Conservation (phyloP, 1,284 basidiomycete species). For the Volvariella volvacea region DNA sequence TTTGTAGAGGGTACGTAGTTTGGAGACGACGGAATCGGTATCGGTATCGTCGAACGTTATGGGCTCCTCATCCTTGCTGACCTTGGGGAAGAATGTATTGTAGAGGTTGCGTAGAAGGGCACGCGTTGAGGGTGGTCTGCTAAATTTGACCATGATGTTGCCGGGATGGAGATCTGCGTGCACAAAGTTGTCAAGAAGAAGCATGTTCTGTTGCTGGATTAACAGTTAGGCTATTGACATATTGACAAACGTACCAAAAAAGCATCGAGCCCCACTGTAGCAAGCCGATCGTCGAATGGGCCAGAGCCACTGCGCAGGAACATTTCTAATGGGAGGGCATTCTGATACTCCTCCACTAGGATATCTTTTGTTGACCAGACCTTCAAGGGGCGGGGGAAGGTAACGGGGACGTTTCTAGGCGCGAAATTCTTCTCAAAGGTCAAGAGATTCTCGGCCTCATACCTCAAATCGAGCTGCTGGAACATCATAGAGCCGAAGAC, state of each 20-base stretch:
- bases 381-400: constrained; percentile 85
- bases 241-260: constrained; percentile 68
- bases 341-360: constrained; percentile 89
- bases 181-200: constrained; percentile 96
- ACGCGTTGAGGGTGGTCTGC: constrained; percentile 65
- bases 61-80: constrained; percentile 35
- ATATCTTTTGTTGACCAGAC: constrained; percentile 77
- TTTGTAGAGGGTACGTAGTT: constrained; percentile 51
- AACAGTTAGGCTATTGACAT: constrained; percentile 1
- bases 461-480: constrained; percentile 86
- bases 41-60: constrained; percentile 33
- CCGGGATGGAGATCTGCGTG: constrained; percentile 94
- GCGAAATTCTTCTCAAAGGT: constrained; percentile 87
- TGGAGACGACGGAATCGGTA: constrained; percentile 64
- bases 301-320: constrained; percentile 90
- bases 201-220: constrained; percentile 76
- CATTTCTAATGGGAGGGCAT: constrained; percentile 85
- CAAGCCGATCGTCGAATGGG: constrained; percentile 85
- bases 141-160: constrained; percentile 97
- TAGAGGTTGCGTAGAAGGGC: constrained; percentile 54
- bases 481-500: constrained; percentile 99
- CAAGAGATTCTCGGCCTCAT: constrained; percentile 86
- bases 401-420: constrained; percentile 72
- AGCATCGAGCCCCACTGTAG: constrained; percentile 90
- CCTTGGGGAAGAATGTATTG: constrained; percentile 26